Evolutionary conservation across 2,329 filamentous ascomycete genomes (phyloP).

Genomic region (Albifimbria verrucaria): DNA sequence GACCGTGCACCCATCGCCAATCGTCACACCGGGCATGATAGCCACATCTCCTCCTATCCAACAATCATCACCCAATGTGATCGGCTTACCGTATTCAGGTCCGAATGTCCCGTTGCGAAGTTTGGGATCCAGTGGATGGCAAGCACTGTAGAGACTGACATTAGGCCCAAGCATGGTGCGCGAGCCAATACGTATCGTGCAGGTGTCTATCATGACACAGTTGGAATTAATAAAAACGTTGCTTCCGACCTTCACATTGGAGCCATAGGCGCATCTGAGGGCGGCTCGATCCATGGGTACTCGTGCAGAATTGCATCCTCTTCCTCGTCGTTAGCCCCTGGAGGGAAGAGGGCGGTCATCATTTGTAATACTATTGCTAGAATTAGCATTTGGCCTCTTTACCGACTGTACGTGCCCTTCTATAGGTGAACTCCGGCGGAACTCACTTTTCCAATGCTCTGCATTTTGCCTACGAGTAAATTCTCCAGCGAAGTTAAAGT

Average conservation of each 20-base stretch:
- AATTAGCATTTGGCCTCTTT: not conserved
- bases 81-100: conserved; percentile 70
- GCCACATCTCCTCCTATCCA: conserved; percentile 72
- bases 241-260: conserved; percentile 62
- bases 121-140: conserved; percentile 73
- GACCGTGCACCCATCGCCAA: conserved; percentile 70
- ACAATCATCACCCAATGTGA: conserved; percentile 76
- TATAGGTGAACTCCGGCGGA: not conserved
- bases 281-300: conserved; percentile 66
- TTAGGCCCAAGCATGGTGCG: conserved; percentile 78
- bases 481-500: conserved; percentile 58
- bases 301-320: conserved; percentile 65
- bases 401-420: not conserved
- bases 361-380: conserved; percentile 50
- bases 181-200: conserved; percentile 68
- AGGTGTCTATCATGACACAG: conserved; percentile 74
- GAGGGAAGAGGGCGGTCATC: conserved; percentile 63
- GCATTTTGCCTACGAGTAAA: conserved; percentile 59
- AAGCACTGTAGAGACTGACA: conserved; percentile 70
- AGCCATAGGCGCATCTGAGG: conserved; percentile 76
- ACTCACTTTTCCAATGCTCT: conserved; percentile 68
- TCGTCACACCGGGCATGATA: conserved; percentile 72
- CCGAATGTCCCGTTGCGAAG: conserved; percentile 72
- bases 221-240: conserved; percentile 75
- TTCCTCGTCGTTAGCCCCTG: conserved; percentile 51